Percentiles rank a stretch among this genome's conserved stretches.
These are phyloP conservation scores for Lobosporangium transversale DNA, from an alignment of 192 early-diverging fungal genomes.

Conservation along the genomic window DNA sequence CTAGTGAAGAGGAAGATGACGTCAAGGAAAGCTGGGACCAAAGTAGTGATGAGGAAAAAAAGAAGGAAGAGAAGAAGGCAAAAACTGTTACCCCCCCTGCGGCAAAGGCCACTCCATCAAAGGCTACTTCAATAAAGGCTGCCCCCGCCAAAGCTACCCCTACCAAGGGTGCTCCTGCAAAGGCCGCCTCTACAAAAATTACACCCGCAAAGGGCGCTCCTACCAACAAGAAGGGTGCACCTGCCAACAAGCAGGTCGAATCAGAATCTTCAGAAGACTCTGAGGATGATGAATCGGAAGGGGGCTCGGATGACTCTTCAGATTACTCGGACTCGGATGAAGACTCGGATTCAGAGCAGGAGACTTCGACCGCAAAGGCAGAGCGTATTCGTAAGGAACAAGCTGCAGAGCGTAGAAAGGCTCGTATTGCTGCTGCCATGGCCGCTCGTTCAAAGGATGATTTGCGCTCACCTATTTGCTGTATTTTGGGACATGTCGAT, in stretches of 20 bases:
- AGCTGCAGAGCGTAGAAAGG: constrained; percentile 77
- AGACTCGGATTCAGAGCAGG: constrained; percentile 68
- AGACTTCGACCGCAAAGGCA: constrained; percentile 69
- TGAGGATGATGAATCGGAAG: constrained; percentile 59
- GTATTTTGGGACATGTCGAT: constrained; percentile 99
- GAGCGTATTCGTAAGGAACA: constrained; percentile 80
- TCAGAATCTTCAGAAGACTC: constrained; percentile 46
- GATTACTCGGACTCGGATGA: constrained; percentile 65
- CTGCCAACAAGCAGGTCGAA: constrained; percentile 36
- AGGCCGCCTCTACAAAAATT: constrained; percentile 38
- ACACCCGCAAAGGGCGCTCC: constrained; percentile 32
- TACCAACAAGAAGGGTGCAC: constrained; percentile 52
- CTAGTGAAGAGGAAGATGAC: constrained; percentile 64
- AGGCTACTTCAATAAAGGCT: constrained; percentile 45
- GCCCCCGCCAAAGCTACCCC: constrained; percentile 46
- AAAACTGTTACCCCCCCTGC: constrained; percentile 26
- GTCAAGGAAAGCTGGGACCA: constrained; percentile 69
- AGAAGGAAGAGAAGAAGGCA: constrained; percentile 56
- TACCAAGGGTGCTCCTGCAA: constrained; percentile 30
- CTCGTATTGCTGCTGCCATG: constrained; percentile 78
- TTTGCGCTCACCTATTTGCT: constrained; percentile 96
- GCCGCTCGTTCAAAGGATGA: constrained; percentile 88
- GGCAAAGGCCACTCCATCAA: constrained; percentile 29
- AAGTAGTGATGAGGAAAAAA: constrained; percentile 37
- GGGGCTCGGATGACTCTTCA: constrained; percentile 54